Base-by-base conservation (phyloP, 768 basidiomycete genomes). In the Tephrocybe rancida region DNA sequence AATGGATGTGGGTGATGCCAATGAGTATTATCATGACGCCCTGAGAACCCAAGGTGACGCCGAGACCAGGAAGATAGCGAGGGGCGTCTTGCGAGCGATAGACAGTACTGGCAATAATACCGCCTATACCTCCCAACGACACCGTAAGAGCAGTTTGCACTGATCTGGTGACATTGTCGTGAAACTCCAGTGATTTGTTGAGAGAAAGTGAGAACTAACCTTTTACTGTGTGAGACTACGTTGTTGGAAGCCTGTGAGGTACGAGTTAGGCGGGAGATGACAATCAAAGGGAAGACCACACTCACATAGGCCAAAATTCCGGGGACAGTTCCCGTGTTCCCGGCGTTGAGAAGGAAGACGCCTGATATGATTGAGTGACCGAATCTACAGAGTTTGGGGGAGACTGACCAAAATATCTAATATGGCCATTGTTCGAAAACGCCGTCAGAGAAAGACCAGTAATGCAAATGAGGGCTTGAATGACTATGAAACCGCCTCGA, bases 211-310 rank as follows among this genome's bases (percentile, higher is more conserved):
- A 25, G 11, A 27, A 38, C 53, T 25, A 49, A 72, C 72, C 68
- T 69, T 65, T 78, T 79, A 48, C 75, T 76, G 48, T 79, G 77
- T 13, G 76, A 75, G 9, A 77, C 76, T 5, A 79, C 77, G 56
- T 81, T 81, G 56, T 79, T 79, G 5, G 74, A 69, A 39, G 68
- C 65, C 71, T 76, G 47, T 41, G 18, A 37, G n/a, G 29, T 8
- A n/a, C 18, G 44, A 25, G 24, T 35, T 30, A 50, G 32, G 27
- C 27, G 26, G 24, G 22, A 3, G 35, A 16, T 27, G 13, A 16
- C 13, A 27, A 41, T 24, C 9, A 27, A 26, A n/a, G 21, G 21
- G 10, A 22, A 25, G 19, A 24, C 24, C 29, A 24, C 13, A 62
- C 70, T 52, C 52, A 74, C 73, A 59, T 71, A 78, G n/a, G 75